Conservation (phyloP, 2,329 filamentous ascomycete genomes). For the Alternaria brassicicola region DNA sequence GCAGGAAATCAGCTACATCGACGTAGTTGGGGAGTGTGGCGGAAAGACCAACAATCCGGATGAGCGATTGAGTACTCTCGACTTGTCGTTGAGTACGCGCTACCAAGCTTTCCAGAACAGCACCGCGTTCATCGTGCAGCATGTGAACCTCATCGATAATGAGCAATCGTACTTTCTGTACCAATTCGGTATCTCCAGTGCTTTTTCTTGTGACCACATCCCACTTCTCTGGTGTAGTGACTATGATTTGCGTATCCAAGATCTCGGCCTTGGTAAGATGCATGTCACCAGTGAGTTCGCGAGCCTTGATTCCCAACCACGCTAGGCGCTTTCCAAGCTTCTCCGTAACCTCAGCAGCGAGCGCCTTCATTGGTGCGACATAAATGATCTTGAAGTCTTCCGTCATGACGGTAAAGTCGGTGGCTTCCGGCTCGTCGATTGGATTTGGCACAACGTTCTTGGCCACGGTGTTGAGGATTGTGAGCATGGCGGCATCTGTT, state of each 20-base stretch:
- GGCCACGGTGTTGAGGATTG: slow-evolving; percentile 86
- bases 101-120: slow-evolving; percentile 93
- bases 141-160: slow-evolving; percentile 99
- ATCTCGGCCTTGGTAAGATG: slow-evolving; percentile 97
- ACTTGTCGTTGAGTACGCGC: slow-evolving; percentile 95
- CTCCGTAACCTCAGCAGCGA: slow-evolving; percentile 94
- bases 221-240: slow-evolving; percentile 99
- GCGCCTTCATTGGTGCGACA: slow-evolving; percentile 97
- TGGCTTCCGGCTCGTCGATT: slow-evolving; percentile 71
- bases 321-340: slow-evolving; percentile 90
- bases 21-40: slow-evolving; percentile 96
- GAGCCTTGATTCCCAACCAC: slow-evolving; percentile 90
- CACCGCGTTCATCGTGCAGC: slow-evolving; percentile 96
- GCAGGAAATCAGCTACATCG: slow-evolving; percentile 95
- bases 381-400: slow-evolving; percentile 99
- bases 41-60: slow-evolving; percentile 93
- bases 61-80: slow-evolving; percentile 95
- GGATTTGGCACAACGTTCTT: slow-evolving; percentile 85
- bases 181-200: slow-evolving; percentile 94
- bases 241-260: slow-evolving; percentile 93
- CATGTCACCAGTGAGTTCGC: slow-evolving; percentile 98
- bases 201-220: slow-evolving; percentile 97
- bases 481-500: slow-evolving; percentile 97
- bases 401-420: slow-evolving; percentile 79
- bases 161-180: slow-evolving; percentile 92